Evolutionary conservation across 257 asterid genomes (phyloP).

Genomic region (Anisodus acutangulus): DNA sequence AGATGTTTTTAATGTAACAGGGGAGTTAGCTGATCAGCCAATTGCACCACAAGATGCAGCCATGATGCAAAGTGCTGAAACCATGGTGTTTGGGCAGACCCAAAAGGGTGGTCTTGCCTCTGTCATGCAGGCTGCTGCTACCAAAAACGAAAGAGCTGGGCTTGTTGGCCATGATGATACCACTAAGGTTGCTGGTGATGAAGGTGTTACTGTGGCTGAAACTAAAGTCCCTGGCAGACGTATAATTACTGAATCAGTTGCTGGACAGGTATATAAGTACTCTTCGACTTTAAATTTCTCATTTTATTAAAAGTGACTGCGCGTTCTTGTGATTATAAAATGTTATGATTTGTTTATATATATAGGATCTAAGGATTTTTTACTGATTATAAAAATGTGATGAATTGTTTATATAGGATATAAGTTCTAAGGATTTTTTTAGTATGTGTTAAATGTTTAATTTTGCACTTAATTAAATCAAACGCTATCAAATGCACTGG

Average conservation of each 20-base stretch:
- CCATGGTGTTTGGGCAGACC: constrained; percentile 54
- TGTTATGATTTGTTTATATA: not conserved
- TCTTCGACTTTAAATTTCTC: not conserved
- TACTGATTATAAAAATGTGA: too few species aligned
- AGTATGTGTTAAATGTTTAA: too few species aligned
- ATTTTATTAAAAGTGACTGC: too few species aligned
- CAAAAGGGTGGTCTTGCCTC: constrained; percentile 67
- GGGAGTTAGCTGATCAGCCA: constrained; percentile 58
- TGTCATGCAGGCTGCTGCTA: constrained; percentile 66
- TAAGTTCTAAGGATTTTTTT: too few species aligned
- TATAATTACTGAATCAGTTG: constrained; percentile 64
- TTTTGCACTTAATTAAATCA: not conserved
- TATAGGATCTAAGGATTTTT: too few species aligned
- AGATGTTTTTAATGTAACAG: constrained; percentile 57
- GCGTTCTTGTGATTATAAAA: too few species aligned
- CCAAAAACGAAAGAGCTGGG: constrained; percentile 58
- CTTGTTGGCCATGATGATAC: constrained; percentile 47
- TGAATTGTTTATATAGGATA: not conserved
- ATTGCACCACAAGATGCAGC: constrained; percentile 72
- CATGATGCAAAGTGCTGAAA: constrained; percentile 68
- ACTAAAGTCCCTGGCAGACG: constrained; percentile 55
- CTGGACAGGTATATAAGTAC: constrained; percentile 53
- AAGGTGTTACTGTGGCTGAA: constrained; percentile 56
- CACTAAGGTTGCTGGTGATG: constrained; percentile 40
- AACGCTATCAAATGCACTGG: not conserved